Conservation (phyloP, 2,329 filamentous ascomycete species). For the Phaeoacremonium minimum region DNA sequence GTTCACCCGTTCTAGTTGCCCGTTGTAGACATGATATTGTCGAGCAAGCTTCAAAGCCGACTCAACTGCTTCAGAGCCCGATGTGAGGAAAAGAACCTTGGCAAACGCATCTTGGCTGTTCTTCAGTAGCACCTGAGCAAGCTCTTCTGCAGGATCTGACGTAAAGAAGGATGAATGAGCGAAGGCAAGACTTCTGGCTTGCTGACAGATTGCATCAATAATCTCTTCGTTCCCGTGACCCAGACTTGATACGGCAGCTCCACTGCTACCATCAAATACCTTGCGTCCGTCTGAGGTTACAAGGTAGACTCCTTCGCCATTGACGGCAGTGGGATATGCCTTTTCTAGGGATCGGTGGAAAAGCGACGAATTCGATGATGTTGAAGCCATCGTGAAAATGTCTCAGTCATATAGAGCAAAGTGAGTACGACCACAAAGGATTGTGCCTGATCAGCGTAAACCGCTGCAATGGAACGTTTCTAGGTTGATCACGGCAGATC, state of each 20-base stretch:
- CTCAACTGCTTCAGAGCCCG: slow-evolving; percentile 10
- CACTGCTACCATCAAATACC: slow-evolving; percentile 65
- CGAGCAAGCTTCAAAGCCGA: slow-evolving; percentile 48
- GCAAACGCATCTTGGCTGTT: slow-evolving; percentile 10
- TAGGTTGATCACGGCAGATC: too few species aligned
- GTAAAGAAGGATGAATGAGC: slow-evolving; percentile 20
- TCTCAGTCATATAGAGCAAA: too few species aligned
- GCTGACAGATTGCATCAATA: slow-evolving; percentile 46
- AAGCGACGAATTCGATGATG: neutral
- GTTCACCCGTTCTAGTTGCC: slow-evolving; percentile 50
- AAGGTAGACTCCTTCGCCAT: slow-evolving; percentile 10
- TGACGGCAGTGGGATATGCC: slow-evolving; percentile 6
- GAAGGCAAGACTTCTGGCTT: slow-evolving; percentile 38
- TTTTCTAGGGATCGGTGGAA: slow-evolving; percentile 8
- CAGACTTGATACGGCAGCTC: slow-evolving; percentile 62
- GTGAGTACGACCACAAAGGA: too few species aligned
- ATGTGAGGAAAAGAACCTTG: slow-evolving; percentile 17
- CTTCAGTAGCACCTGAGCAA: slow-evolving; percentile 20
- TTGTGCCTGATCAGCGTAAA: too few species aligned
- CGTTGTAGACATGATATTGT: slow-evolving; percentile 59
- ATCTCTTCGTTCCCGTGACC: slow-evolving; percentile 57
- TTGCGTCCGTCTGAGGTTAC: slow-evolving; percentile 34
- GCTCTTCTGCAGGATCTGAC: slow-evolving; percentile 18
- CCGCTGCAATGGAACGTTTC: too few species aligned
- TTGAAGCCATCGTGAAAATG: neutral